Evolutionary conservation across 768 basidiomycete genomes (phyloP).

Genomic region (Lactarius pseudohatsudake): DNA sequence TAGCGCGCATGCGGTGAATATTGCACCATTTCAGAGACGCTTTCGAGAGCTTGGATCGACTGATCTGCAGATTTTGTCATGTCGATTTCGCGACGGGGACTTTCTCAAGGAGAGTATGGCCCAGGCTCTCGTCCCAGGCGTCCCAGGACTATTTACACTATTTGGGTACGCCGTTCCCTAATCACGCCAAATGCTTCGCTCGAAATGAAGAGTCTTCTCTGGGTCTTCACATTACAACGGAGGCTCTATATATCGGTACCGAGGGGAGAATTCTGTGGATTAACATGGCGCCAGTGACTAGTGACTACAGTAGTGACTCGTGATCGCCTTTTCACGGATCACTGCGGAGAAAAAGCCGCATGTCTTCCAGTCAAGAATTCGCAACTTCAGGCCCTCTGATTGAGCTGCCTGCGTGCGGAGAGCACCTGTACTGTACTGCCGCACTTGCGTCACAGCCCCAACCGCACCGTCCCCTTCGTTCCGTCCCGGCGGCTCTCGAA

Average conservation of each 20-base stretch:
- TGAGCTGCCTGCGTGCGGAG: neutral
- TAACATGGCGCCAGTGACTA: neutral
- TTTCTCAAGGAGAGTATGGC: neutral
- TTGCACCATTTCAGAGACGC: neutral
- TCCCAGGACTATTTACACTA: slow-evolving; percentile 1
- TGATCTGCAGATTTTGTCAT: neutral
- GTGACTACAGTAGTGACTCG: neutral
- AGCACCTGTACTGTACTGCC: slow-evolving; percentile 3
- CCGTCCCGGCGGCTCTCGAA: slow-evolving; percentile 1
- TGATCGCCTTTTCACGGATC: neutral
- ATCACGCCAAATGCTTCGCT: neutral
- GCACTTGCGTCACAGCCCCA: slow-evolving; percentile 1
- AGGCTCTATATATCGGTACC: neutral
- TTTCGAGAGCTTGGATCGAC: neutral
- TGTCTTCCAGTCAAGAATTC: neutral
- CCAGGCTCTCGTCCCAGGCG: neutral
- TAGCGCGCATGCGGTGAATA: neutral
- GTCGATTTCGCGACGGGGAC: neutral
- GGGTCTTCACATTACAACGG: neutral
- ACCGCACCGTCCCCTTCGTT: neutral
- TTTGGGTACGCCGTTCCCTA: slow-evolving; percentile 2
- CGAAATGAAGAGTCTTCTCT: slow-evolving; percentile 3
- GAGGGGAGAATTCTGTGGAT: neutral
- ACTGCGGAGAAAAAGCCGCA: neutral
- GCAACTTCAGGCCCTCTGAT: neutral